A percentile compares a stretch with the other conserved stretches of the same genome.
These are phyloP conservation scores for Backusella australiensis DNA, from an alignment of 192 early-diverging fungal species.

Conservation along the genomic window DNA sequence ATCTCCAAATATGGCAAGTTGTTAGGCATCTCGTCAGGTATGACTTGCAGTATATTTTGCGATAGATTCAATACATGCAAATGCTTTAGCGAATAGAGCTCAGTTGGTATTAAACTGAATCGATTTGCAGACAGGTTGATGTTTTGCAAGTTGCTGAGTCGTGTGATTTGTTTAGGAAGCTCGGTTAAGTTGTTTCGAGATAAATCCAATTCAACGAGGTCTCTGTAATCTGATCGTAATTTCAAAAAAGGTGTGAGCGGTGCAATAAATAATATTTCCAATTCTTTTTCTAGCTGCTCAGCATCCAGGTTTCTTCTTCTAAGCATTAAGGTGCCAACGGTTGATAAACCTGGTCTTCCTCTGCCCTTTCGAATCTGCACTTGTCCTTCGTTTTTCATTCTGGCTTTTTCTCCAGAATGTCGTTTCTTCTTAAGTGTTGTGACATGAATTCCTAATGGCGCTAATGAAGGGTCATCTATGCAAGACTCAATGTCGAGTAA, in stretches of 20 bases:
- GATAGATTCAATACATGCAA: conserved; percentile 48
- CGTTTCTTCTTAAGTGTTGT: neutral
- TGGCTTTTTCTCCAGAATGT: neutral
- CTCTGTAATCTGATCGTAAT: neutral
- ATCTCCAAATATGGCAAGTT: conserved; percentile 37
- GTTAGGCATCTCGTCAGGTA: conserved; percentile 37
- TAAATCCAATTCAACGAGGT: conserved; percentile 50
- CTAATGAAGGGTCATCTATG: conserved; percentile 51
- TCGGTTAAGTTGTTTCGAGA: conserved; percentile 48
- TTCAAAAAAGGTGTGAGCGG: conserved; percentile 36
- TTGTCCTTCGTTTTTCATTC: conserved; percentile 3
- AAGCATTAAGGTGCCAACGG: conserved; percentile 25
- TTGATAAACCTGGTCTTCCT: neutral
- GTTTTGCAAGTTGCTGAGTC: conserved; percentile 26
- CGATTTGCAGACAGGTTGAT: conserved; percentile 48
- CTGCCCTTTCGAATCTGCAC: conserved; percentile 10
- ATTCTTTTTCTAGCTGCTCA: conserved; percentile 35
- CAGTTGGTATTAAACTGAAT: conserved; percentile 42
- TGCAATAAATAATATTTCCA: conserved; percentile 24
- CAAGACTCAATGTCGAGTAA: conserved; percentile 51
- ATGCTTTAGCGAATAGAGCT: conserved; percentile 38
- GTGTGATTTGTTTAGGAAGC: conserved; percentile 40
- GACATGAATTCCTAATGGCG: conserved; percentile 47
- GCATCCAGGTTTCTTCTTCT: conserved; percentile 40
- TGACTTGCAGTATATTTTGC: conserved; percentile 43